phyloP scores from a whole-genome alignment of 148 eudicot species.

The Heliamphora exappendiculata region DNA sequence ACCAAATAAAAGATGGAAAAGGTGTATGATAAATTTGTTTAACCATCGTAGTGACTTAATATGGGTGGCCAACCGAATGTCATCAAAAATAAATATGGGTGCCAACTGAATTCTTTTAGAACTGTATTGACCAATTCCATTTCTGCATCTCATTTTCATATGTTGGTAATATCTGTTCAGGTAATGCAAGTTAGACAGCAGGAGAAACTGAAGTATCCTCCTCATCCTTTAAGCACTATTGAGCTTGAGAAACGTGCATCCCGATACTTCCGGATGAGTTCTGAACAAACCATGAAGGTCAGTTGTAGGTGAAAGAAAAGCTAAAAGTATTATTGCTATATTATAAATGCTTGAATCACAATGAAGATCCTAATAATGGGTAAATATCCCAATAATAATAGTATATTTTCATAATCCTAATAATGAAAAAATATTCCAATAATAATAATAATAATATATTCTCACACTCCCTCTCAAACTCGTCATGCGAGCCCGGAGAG shows the following conservation, averaged over 20 bases:
- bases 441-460: no score
- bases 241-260: constrained; percentile 99
- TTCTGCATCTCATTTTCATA: constrained; percentile 14
- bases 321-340: no score
- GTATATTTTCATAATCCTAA: no score
- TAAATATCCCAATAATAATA: no score
- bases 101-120: background rate
- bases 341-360: no score
- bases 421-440: no score
- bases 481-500: no score
- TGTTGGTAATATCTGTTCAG: constrained; percentile 25
- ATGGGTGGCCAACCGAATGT: background rate
- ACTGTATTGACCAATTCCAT: background rate
- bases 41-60: background rate
- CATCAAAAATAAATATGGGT: background rate
- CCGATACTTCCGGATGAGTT: constrained; percentile 88
- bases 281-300: constrained; percentile 94
- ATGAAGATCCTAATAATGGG: no score
- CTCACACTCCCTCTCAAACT: no score
- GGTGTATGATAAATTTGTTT: background rate
- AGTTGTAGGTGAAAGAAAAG: no score
- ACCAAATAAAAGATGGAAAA: background rate
- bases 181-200: constrained; percentile 72
- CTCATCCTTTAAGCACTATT: constrained; percentile 84
- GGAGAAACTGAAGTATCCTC: constrained; percentile 80